A percentile compares a stretch with the other conserved stretches of the same genome.
Conservation (phyloP, 306 rosid genomes). For the Vicia sativa region DNA sequence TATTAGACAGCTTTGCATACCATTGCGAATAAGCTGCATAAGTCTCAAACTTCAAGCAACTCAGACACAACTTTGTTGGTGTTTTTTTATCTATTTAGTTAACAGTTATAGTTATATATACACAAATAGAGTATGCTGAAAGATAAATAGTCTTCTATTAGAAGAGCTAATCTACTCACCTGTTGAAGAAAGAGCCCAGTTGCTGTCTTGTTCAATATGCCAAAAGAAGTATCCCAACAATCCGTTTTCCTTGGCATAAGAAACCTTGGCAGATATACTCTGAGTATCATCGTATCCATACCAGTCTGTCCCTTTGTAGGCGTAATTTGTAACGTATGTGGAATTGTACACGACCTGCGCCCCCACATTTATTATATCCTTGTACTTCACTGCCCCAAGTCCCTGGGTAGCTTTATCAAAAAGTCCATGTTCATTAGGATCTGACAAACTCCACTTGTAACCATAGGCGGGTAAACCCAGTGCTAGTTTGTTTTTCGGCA, state of each 20-base stretch:
- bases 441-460: constrained; percentile 45
- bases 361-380: constrained; percentile 33
- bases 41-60: neutral
- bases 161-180: constrained; percentile 24
- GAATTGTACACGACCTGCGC: constrained; percentile 31
- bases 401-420: constrained; percentile 40
- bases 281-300: constrained; percentile 53
- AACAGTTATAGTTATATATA: neutral
- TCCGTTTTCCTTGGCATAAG: constrained; percentile 43
- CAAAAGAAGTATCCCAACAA: constrained; percentile 45
- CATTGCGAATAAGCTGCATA: neutral
- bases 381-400: constrained; percentile 37
- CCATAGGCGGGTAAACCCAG: constrained; percentile 51
- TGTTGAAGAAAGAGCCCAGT: constrained; percentile 53
- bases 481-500: constrained; percentile 13
- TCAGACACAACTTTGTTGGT: neutral
- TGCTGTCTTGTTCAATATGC: constrained; percentile 43
- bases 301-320: constrained; percentile 46
- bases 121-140: neutral
- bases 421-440: constrained; percentile 36
- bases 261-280: constrained; percentile 39
- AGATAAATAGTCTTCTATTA: neutral
- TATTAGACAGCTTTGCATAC: neutral
- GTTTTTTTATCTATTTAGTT: neutral
- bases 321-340: constrained; percentile 45